These are phyloP conservation scores for Penicillium psychrosexuale DNA, from an alignment of 2,329 filamentous ascomycete genomes.

Conservation along the genomic window DNA sequence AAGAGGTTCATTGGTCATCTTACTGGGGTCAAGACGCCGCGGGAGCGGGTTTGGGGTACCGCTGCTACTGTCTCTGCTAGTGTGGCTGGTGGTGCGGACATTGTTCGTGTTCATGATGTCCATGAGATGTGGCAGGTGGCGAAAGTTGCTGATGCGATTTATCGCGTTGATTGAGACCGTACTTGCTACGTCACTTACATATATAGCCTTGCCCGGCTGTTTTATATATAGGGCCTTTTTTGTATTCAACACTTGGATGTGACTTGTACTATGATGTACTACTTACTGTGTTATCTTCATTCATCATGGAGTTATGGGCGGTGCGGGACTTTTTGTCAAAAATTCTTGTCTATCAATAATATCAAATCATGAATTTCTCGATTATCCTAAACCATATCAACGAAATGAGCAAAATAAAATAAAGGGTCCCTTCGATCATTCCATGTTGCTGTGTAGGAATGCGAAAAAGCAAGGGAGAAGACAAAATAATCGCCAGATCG, in stretches of 20 bases:
- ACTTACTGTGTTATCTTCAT: conserved; percentile 18
- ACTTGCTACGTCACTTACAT: not conserved
- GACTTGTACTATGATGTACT: conserved; percentile 10
- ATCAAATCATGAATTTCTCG: conserved; percentile 21
- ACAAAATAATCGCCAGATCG: conserved; percentile 7
- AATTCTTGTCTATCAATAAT: conserved; percentile 10
- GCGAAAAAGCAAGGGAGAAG: conserved; percentile 5
- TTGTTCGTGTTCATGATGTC: conserved; percentile 90
- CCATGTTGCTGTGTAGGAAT: conserved; percentile 10
- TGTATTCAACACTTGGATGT: conserved; percentile 25
- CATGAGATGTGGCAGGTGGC: conserved; percentile 79
- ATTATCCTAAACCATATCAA: conserved; percentile 25
- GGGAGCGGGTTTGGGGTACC: conserved; percentile 76
- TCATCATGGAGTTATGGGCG: conserved; percentile 20
- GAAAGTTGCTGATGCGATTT: conserved; percentile 91
- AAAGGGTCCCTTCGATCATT: conserved; percentile 7
- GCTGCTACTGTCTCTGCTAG: conserved; percentile 84
- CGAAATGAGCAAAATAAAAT: conserved; percentile 10
- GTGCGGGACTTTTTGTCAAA: not conserved
- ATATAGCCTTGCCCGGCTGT: not conserved
- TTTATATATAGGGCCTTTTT: not conserved
- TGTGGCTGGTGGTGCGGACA: conserved; percentile 81
- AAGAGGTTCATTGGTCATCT: conserved; percentile 85
- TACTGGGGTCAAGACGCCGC: conserved; percentile 69
- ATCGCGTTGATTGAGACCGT: conserved; percentile 48